Conservation (phyloP, 306 rosid species). For the Purshia tridentata region DNA sequence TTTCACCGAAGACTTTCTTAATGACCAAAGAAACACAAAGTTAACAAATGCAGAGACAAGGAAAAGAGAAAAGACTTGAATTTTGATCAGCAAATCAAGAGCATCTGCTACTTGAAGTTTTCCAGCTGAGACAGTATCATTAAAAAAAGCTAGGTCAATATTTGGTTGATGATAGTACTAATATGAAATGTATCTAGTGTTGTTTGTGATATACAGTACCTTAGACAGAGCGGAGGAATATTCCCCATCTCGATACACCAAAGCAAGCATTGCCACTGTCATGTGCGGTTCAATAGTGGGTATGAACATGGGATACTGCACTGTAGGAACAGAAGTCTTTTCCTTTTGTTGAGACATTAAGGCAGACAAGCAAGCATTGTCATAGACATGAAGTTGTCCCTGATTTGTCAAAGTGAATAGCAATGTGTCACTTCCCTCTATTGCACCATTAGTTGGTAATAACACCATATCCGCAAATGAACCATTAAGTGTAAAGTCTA, state of each 20-base stretch:
- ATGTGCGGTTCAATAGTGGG: slow-evolving; percentile 70
- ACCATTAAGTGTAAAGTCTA: slow-evolving; percentile 70
- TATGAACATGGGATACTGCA: slow-evolving; percentile 53
- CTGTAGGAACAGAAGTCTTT: slow-evolving; percentile 34
- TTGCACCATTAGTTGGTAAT: slow-evolving; percentile 40
- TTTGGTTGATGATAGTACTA: slow-evolving; percentile 8
- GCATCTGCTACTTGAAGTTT: background rate
- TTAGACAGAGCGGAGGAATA: slow-evolving; percentile 46
- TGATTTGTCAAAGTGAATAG: slow-evolving; percentile 70
- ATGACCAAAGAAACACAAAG: slow-evolving; percentile 10
- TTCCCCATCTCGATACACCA: slow-evolving; percentile 44
- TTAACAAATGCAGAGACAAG: background rate
- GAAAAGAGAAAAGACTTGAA: background rate
- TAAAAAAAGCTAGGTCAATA: slow-evolving; percentile 5
- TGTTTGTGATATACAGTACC: slow-evolving; percentile 44
- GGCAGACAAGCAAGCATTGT: slow-evolving; percentile 49
- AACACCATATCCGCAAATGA: slow-evolving; percentile 78
- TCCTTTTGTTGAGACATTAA: slow-evolving; percentile 49
- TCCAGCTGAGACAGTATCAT: slow-evolving; percentile 10
- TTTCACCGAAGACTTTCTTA: slow-evolving; percentile 53
- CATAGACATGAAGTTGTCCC: slow-evolving; percentile 71
- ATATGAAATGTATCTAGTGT: background rate
- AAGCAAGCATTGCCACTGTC: slow-evolving; percentile 60
- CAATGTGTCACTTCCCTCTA: slow-evolving; percentile 43
- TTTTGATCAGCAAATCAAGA: background rate